Conservation (phyloP, 805 yeast species). For the Yamadazyma sp. region DNA sequence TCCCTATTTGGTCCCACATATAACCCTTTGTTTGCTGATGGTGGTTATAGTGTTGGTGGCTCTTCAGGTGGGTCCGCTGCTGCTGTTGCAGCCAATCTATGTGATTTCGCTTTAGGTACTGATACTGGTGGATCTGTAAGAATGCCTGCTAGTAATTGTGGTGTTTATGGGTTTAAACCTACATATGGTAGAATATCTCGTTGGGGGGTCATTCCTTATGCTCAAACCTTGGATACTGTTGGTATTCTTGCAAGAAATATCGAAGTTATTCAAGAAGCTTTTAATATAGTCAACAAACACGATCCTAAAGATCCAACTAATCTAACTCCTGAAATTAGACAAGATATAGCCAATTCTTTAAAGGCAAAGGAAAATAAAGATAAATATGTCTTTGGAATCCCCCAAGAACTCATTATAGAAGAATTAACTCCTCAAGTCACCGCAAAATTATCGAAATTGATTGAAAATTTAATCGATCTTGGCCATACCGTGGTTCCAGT, state of each 20-base stretch:
- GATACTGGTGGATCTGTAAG: constrained; percentile 98
- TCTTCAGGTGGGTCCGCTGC: constrained; percentile 97
- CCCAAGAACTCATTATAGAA: constrained; percentile 59
- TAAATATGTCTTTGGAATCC: constrained; percentile 62
- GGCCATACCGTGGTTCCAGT: constrained; percentile 61
- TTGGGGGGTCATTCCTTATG: constrained; percentile 89
- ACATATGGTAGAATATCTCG: constrained; percentile 89
- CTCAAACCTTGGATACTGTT: constrained; percentile 92
- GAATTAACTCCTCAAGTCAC: constrained; percentile 50
- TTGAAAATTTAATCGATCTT: constrained; percentile 40
- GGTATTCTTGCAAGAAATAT: constrained; percentile 68
- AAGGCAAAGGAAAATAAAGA: constrained; percentile 5
- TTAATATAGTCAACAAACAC: constrained; percentile 49
- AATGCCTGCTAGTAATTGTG: constrained; percentile 85
- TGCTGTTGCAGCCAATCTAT: constrained; percentile 70
- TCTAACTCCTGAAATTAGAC: constrained; percentile 36
- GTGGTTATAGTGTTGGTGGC: constrained; percentile 64
- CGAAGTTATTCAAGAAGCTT: constrained; percentile 46
- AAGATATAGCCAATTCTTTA: constrained; percentile 13
- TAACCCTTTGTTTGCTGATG: constrained; percentile 43
- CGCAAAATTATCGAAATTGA: constrained; percentile 44
- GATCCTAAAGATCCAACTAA: constrained; percentile 84
- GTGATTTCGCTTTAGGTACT: constrained; percentile 81
- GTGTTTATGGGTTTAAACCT: constrained; percentile 87
- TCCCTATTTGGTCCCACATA: constrained; percentile 55